A percentile compares a stretch with the other conserved stretches of the same genome.
phyloP scores from a whole-genome alignment of 1,284 basidiomycete species.

The Tilletia indica region DNA sequence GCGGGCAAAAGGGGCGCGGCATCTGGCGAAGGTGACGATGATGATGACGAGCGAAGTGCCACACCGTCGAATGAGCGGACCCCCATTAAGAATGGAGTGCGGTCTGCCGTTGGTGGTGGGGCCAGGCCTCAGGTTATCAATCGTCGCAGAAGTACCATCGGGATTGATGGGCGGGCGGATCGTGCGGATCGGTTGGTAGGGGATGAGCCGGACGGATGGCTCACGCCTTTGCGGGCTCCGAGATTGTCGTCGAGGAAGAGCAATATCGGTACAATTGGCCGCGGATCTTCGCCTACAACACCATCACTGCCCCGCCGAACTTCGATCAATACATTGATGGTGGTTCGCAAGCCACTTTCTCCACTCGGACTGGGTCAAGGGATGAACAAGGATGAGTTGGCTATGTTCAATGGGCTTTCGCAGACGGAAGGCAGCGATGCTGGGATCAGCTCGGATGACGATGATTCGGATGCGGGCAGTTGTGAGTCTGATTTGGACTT shows the following conservation, averaged over 20 bases:
- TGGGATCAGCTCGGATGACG: slow-evolving; percentile 6
- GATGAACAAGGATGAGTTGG: background rate
- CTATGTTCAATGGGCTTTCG: slow-evolving; percentile 9
- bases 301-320: background rate
- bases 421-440: slow-evolving; percentile 11
- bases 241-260: slow-evolving; percentile 17
- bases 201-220: slow-evolving; percentile 32
- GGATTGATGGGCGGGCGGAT: slow-evolving; percentile 11
- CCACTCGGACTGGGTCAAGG: slow-evolving; percentile 5
- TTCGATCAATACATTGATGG: too few species aligned
- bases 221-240: slow-evolving; percentile 11
- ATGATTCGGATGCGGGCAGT: slow-evolving; percentile 15
- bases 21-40: too few species aligned
- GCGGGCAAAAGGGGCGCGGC: background rate
- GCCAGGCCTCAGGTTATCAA: background rate
- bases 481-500: slow-evolving; percentile 22
- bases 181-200: slow-evolving; percentile 23
- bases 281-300: background rate
- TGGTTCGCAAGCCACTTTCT: slow-evolving; percentile 6
- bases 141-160: slow-evolving; percentile 2
- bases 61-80: background rate
- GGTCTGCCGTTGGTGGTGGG: background rate
- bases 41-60: background rate
- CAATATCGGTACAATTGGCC: slow-evolving; percentile 18
- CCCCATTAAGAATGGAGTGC: slow-evolving; percentile 18